These are phyloP conservation scores for Yarrowia yakushimensis DNA, from an alignment of 805 yeast genomes.

Conservation along the genomic window DNA sequence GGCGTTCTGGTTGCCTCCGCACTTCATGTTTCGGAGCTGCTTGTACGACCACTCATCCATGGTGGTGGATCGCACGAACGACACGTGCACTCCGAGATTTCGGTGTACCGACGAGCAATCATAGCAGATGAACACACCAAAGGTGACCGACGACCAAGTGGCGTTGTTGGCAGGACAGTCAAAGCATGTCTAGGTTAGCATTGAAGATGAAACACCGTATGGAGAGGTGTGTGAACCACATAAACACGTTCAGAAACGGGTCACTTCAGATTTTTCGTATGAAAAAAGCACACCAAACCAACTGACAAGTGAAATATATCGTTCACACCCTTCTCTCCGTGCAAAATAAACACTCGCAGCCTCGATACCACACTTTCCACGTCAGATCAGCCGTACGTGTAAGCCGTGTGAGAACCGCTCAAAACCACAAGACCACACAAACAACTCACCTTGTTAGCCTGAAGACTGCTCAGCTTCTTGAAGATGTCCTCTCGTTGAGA, in stretches of 20 bases:
- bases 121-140: slow-evolving; percentile 86
- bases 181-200: slow-evolving; percentile 55
- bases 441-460: slow-evolving; percentile 61
- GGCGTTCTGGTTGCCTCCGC: slow-evolving; percentile 88
- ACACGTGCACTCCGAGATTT: slow-evolving; percentile 91
- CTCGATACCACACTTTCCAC: background rate
- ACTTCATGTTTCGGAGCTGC: slow-evolving; percentile 86
- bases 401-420: background rate
- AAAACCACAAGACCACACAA: background rate
- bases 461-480: slow-evolving; percentile 53
- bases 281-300: background rate
- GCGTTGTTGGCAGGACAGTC: slow-evolving; percentile 94
- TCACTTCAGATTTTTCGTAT: background rate
- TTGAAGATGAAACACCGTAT: background rate
- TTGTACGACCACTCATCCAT: slow-evolving; percentile 92
- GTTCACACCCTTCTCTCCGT: background rate
- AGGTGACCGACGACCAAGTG: slow-evolving; percentile 97
- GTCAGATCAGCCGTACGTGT: background rate
- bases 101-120: slow-evolving; percentile 96
- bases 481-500: slow-evolving; percentile 69
- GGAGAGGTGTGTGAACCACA: background rate
- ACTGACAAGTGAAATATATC: background rate
- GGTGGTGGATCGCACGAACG: slow-evolving; percentile 88
- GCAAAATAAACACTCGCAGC: background rate
- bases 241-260: background rate